Evolutionary conservation across 2,329 filamentous ascomycete genomes (phyloP).

Genomic region (Fusarium sp.): DNA sequence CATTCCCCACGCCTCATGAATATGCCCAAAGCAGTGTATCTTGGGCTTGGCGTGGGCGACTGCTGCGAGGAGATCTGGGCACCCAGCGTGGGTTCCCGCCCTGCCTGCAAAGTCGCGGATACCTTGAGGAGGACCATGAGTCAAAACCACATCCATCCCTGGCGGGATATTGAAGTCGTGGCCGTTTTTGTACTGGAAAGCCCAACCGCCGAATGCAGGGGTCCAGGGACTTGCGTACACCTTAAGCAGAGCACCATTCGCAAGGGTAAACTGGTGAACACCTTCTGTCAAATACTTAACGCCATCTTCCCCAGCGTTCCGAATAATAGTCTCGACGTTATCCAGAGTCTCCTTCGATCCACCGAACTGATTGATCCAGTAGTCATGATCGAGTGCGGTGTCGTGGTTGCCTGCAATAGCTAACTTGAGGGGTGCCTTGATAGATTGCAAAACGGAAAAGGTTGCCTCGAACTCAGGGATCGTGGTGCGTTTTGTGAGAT

Average conservation of each 20-base stretch:
- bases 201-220: constrained; percentile 58
- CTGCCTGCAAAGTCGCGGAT: constrained; percentile 57
- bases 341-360: constrained; percentile 46
- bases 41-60: constrained; percentile 56
- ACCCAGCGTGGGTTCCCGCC: constrained; percentile 53
- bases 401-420: constrained; percentile 68
- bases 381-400: constrained; percentile 53
- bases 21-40: constrained; percentile 68
- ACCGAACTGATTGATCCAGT: constrained; percentile 19
- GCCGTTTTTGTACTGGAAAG: constrained; percentile 59
- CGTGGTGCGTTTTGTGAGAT: constrained; percentile 58
- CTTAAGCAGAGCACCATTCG: constrained; percentile 60
- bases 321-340: constrained; percentile 53
- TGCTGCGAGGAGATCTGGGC: constrained; percentile 58
- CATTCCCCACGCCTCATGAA: constrained; percentile 70
- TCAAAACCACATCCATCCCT: constrained; percentile 61
- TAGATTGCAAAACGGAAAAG: constrained; percentile 54
- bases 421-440: constrained; percentile 63
- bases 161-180: constrained; percentile 54
- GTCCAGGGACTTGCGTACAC: constrained; percentile 67
- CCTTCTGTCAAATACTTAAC: constrained; percentile 63
- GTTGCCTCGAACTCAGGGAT: constrained; percentile 55
- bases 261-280: constrained; percentile 57
- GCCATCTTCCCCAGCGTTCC: constrained; percentile 50
- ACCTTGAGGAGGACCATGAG: constrained; percentile 65